Percentiles rank a stretch among this genome's conserved stretches.
These are phyloP conservation scores for Coemansia sp. DNA, from an alignment of 192 early-diverging fungal genomes.

Conservation along the genomic window DNA sequence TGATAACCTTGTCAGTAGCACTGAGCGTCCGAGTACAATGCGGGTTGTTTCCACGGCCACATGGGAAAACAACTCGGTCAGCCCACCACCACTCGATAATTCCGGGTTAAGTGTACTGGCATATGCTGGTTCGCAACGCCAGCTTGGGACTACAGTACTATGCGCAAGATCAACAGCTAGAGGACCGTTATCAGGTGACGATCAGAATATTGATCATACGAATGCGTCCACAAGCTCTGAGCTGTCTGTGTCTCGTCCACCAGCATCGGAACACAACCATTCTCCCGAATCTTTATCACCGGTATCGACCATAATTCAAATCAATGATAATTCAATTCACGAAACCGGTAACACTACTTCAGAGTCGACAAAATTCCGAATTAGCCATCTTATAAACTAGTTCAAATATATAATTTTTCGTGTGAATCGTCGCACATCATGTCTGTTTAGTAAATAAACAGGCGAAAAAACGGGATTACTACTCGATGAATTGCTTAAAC, in stretches of 20 bases:
- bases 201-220: not conserved
- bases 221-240: not conserved
- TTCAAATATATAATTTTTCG: too few relatives aligned
- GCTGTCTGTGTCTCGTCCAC: not conserved
- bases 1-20: not conserved
- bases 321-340: conserved; percentile 7
- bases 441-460: too few relatives aligned
- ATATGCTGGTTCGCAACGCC: conserved; percentile 5
- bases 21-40: not conserved
- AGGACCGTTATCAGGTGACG: not conserved
- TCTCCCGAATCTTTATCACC: conserved; percentile 35
- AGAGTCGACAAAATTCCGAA: conserved; percentile 23
- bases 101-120: not conserved
- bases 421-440: too few relatives aligned
- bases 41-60: not conserved
- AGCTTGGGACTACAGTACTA: conserved; percentile 15
- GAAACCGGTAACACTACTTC: not conserved
- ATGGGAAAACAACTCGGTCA: conserved; percentile 10
- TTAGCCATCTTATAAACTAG: conserved; percentile 39
- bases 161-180: conserved; percentile 35
- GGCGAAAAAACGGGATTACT: too few relatives aligned
- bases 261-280: conserved; percentile 11
- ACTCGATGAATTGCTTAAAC: too few relatives aligned
- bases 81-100: conserved; percentile 12
- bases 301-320: conserved; percentile 12